Conservation (phyloP, 225 moss, liverwort and hornwort species). For the Sphagnum tenellum region DNA sequence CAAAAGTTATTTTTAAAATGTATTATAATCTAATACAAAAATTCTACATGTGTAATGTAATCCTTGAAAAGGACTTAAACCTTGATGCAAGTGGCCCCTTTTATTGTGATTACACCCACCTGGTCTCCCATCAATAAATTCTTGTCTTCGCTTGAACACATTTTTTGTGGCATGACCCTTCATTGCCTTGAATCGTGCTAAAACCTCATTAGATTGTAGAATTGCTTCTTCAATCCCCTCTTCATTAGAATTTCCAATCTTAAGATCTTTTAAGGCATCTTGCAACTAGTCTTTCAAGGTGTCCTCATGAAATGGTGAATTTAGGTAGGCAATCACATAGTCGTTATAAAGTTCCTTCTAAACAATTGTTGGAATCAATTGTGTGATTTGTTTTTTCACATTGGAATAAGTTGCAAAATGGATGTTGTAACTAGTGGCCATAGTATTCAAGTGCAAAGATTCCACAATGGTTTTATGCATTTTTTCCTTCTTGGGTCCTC, state of each 20-base stretch:
- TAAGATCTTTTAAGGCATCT: not conserved
- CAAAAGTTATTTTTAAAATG: not conserved
- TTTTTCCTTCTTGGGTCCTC: not conserved
- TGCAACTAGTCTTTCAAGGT: not conserved
- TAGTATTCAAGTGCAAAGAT: not conserved
- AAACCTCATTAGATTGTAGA: not conserved
- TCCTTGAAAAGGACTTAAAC: too few species aligned
- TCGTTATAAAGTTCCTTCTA: not conserved
- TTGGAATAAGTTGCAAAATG: not conserved
- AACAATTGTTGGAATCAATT: not conserved
- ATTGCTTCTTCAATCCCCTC: not conserved
- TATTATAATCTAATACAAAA: not conserved
- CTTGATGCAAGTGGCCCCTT: too few species aligned
- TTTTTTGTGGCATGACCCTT: not conserved
- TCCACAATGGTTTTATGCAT: not conserved
- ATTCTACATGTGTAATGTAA: not conserved
- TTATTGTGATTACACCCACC: too few species aligned
- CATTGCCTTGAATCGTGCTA: not conserved
- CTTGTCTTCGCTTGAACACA: not conserved
- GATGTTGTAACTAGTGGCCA: not conserved
- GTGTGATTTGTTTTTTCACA: conserved; percentile 1
- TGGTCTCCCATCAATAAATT: not conserved
- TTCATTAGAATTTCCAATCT: not conserved
- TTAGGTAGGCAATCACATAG: not conserved
- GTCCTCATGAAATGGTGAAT: not conserved